These are phyloP conservation scores for Dioscorea cayenensis DNA, from an alignment of 116 monocot genomes.

Conservation along the genomic window DNA sequence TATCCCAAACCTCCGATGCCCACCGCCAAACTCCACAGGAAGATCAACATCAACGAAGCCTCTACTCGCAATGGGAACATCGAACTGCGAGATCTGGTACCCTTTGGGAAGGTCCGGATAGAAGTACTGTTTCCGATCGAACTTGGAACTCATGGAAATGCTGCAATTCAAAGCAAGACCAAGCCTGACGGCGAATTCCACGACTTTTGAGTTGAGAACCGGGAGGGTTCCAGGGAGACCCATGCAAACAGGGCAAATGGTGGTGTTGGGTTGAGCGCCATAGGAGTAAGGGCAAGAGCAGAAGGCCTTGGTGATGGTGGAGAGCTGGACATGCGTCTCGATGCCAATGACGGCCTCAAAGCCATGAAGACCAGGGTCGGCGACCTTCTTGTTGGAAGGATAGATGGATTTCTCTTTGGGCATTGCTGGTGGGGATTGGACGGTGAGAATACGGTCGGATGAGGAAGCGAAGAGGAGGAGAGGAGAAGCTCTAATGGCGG, in stretches of 20 bases:
- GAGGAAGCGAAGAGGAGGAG: too few species aligned
- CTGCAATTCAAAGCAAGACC: slow-evolving; percentile 88
- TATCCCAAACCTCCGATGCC: slow-evolving; percentile 84
- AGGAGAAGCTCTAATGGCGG: too few species aligned
- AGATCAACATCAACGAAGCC: slow-evolving; percentile 86
- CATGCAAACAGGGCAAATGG: slow-evolving; percentile 89
- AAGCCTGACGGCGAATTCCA: slow-evolving; percentile 79
- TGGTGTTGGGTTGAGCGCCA: slow-evolving; percentile 73
- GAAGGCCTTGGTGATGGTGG: slow-evolving; percentile 86
- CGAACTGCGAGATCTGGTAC: slow-evolving; percentile 98
- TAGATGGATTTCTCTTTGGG: slow-evolving; percentile 14
- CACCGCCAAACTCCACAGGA: slow-evolving; percentile 93
- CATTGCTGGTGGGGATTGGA: neutral
- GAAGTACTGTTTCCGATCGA: slow-evolving; percentile 98
- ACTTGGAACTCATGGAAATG: slow-evolving; percentile 67
- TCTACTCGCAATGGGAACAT: slow-evolving; percentile 72
- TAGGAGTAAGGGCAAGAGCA: slow-evolving; percentile 83
- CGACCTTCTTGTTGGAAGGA: slow-evolving; percentile 15
- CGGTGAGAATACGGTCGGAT: too few species aligned
- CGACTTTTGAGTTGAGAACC: slow-evolving; percentile 71
- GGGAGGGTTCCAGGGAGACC: slow-evolving; percentile 89
- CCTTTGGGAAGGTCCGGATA: slow-evolving; percentile 98
- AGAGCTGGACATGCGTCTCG: slow-evolving; percentile 95
- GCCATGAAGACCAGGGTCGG: slow-evolving; percentile 28
- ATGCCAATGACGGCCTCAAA: slow-evolving; percentile 91